These are phyloP conservation scores for Sporothrix humicola DNA, from an alignment of 2,329 filamentous ascomycete species.

Conservation along the genomic window DNA sequence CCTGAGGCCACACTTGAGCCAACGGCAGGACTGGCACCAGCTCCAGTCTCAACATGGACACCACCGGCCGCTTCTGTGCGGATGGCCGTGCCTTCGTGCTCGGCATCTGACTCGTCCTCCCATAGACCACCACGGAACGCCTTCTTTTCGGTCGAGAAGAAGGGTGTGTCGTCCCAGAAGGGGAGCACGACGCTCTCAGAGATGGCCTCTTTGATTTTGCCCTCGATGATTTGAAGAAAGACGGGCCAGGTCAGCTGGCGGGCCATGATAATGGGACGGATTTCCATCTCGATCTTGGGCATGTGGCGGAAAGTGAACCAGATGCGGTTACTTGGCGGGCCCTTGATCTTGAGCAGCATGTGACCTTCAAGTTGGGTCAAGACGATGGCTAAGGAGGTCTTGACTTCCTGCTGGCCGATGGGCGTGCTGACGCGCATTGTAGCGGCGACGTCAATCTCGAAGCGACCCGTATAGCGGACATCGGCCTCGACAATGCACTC, in stretches of 20 bases:
- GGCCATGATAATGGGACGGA: constrained; percentile 93
- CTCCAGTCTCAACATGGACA: constrained; percentile 50
- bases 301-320: constrained; percentile 96
- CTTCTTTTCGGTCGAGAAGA: constrained; percentile 80
- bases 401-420: constrained; percentile 89
- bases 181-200: constrained; percentile 89
- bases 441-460: constrained; percentile 88
- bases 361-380: constrained; percentile 87
- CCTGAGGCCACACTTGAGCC: not conserved
- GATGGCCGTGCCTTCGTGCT: constrained; percentile 44
- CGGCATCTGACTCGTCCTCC: constrained; percentile 53
- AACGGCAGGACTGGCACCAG: not conserved
- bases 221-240: constrained; percentile 92
- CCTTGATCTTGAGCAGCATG: constrained; percentile 83
- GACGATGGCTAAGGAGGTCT: constrained; percentile 83
- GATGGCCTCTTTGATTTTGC: constrained; percentile 89
- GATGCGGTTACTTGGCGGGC: constrained; percentile 91
- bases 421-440: constrained; percentile 91
- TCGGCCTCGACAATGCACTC: constrained; percentile 88
- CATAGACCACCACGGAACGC: constrained; percentile 85
- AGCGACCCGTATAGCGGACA: constrained; percentile 85
- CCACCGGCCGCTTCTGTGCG: constrained; percentile 51
- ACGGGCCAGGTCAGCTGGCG: constrained; percentile 94
- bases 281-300: constrained; percentile 91
- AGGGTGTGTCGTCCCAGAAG: constrained; percentile 96